phyloP scores from a whole-genome alignment of 331 rosid genomes.

The Saraca asoca region DNA sequence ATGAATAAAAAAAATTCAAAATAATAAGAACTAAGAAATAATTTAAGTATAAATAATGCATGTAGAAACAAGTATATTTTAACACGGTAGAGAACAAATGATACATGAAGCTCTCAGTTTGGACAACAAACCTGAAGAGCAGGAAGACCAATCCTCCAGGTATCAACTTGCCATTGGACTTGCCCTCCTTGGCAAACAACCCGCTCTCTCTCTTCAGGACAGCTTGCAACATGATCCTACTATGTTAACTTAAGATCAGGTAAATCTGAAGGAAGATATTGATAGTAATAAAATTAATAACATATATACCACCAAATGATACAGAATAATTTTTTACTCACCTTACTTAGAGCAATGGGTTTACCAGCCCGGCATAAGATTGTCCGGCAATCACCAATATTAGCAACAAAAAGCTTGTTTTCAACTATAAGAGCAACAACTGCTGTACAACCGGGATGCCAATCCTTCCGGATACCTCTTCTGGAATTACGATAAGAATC shows the following conservation, averaged over 20 bases:
- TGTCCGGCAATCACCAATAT: slow-evolving; percentile 89
- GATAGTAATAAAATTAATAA: not conserved
- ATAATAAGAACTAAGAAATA: not conserved
- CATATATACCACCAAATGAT: not conserved
- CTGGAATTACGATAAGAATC: slow-evolving; percentile 66
- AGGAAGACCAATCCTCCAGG: slow-evolving; percentile 94
- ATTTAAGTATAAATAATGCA: too few species aligned
- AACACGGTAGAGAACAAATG: not conserved
- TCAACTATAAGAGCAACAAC: slow-evolving; percentile 61
- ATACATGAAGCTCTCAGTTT: slow-evolving; percentile 15
- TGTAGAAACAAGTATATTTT: too few species aligned
- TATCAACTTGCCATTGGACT: slow-evolving; percentile 89
- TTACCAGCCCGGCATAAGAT: slow-evolving; percentile 74
- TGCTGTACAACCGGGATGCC: slow-evolving; percentile 98
- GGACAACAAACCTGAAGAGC: slow-evolving; percentile 80
- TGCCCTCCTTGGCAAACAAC: slow-evolving; percentile 69
- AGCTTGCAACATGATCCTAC: slow-evolving; percentile 95
- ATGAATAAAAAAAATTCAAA: not conserved
- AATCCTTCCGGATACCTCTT: slow-evolving; percentile 67
- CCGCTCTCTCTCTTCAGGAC: slow-evolving; percentile 79
- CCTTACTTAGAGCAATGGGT: slow-evolving; percentile 76
- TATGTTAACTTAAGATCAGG: slow-evolving; percentile 18
- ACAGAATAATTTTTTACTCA: slow-evolving; percentile 30
- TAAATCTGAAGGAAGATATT: slow-evolving; percentile 18
- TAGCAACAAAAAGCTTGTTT: slow-evolving; percentile 79